Evolutionary conservation across 257 asterid genomes (phyloP).

Genomic region (Plantago major): DNA sequence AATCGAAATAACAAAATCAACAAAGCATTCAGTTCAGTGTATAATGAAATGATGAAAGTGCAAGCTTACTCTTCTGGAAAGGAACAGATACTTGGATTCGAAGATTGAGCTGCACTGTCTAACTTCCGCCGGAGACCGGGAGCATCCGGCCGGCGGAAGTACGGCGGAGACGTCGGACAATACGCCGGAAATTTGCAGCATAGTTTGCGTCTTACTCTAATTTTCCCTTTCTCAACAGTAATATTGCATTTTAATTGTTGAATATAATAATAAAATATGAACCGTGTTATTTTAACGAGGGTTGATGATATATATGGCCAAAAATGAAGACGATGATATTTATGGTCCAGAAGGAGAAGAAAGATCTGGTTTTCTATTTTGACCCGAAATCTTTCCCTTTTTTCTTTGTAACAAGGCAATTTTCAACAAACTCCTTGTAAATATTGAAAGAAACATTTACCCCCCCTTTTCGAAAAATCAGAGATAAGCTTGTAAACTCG

Average conservation of each 20-base stretch:
- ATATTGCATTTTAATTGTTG: background rate
- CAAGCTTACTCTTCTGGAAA: slow-evolving; percentile 49
- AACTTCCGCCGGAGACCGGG: slow-evolving; percentile 39
- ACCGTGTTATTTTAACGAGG: slow-evolving; percentile 9
- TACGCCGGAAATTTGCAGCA: slow-evolving; percentile 52
- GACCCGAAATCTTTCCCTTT: too few species aligned
- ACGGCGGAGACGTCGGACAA: slow-evolving; percentile 46
- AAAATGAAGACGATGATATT: background rate
- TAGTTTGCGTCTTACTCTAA: background rate
- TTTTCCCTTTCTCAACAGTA: background rate
- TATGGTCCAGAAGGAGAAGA: background rate
- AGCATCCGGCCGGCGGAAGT: slow-evolving; percentile 47
- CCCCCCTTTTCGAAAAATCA: too few species aligned
- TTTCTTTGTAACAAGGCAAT: too few species aligned
- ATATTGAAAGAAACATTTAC: too few species aligned
- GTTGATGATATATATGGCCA: background rate
- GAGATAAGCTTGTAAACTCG: too few species aligned
- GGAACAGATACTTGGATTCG: slow-evolving; percentile 37
- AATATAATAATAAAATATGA: too few species aligned
- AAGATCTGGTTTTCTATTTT: too few species aligned
- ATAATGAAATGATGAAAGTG: background rate
- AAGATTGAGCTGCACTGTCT: slow-evolving; percentile 35
- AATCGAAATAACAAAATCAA: background rate
- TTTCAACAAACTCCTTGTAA: too few species aligned
- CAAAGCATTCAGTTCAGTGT: background rate